Base-by-base conservation (phyloP, 75 land plant species). In the Sequoiadendron giganteum region DNA sequence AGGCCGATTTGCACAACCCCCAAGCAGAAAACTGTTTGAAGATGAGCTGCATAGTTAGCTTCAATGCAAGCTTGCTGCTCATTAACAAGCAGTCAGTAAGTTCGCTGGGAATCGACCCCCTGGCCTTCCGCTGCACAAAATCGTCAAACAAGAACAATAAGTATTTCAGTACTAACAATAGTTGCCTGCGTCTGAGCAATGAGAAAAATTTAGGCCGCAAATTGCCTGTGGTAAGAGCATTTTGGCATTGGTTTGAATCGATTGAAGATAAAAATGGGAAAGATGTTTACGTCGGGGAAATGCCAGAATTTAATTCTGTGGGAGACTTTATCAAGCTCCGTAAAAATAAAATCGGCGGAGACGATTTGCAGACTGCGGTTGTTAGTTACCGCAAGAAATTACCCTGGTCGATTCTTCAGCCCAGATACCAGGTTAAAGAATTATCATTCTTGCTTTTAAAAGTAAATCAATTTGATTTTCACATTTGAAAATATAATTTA, bases 321-420 rank as follows among this genome's bases (percentile, higher is more conserved):
- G 89, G 94, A 0, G 97, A 97, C 90, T 97, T 96, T 91, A 93
- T 94, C 88, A 91, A 97, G 86, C 95, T 95, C 87, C 73, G 86
- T 2, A 73, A 85, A 32, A 88, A 84, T 49, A 94, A 84, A 10
- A 87, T 77, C 0, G 87, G 89, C 34, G 86, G 88, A 70, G 93
- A 91, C 7, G 94, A 98, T 84, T 85, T 98, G 88, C 99, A 98
- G 91, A 97, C 99, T 39, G 98, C 99, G 38, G 92, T 96, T 15
- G 96, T 98, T 28, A 89, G 89, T 49, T 98, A 97, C 85, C 58
- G 88, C 78, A 95, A 94, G 87, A 90, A 86, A 87, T 93, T 97
- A 38, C 96, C 98, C 28, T 97, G 94, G 95, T 93, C 91, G 3
- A 84, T 98, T n/a, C 90, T 98, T 43, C 92, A 91, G 34, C 96